Evolutionary conservation across 2,329 filamentous ascomycete species (phyloP).

Genomic region (Pseudogymnoascus sp.): DNA sequence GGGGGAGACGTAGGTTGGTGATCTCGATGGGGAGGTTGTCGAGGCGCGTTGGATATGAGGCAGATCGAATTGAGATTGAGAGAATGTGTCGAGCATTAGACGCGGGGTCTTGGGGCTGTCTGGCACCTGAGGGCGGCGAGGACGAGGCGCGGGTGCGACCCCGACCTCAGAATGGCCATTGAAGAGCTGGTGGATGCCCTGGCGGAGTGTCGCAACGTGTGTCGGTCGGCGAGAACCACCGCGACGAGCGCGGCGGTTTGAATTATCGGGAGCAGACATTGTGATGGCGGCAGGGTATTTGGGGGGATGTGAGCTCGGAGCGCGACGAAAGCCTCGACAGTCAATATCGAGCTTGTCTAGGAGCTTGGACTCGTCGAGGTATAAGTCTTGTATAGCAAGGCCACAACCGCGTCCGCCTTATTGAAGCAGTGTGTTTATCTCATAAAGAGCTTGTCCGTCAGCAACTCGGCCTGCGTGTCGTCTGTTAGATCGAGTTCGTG

Average conservation of each 20-base stretch:
- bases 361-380: constrained; percentile 1
- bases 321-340: background rate
- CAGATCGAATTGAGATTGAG: constrained; percentile 35
- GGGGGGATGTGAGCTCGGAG: background rate
- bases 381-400: background rate
- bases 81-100: constrained; percentile 33
- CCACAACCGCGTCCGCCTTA: background rate
- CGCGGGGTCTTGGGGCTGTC: constrained; percentile 43
- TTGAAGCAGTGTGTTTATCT: background rate
- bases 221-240: background rate
- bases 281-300: background rate
- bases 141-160: background rate
- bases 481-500: background rate
- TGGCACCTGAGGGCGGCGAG: constrained; percentile 19
- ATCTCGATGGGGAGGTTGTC: constrained; percentile 27
- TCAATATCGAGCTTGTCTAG: background rate
- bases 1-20: background rate
- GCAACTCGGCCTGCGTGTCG: background rate
- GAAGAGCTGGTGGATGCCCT: constrained; percentile 22
- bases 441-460: background rate
- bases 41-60: constrained; percentile 35
- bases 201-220: background rate
- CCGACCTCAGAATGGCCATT: constrained; percentile 23
- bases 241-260: background rate
- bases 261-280: background rate